Conservation (phyloP, 768 basidiomycete genomes). For the Serendipita sp. region DNA sequence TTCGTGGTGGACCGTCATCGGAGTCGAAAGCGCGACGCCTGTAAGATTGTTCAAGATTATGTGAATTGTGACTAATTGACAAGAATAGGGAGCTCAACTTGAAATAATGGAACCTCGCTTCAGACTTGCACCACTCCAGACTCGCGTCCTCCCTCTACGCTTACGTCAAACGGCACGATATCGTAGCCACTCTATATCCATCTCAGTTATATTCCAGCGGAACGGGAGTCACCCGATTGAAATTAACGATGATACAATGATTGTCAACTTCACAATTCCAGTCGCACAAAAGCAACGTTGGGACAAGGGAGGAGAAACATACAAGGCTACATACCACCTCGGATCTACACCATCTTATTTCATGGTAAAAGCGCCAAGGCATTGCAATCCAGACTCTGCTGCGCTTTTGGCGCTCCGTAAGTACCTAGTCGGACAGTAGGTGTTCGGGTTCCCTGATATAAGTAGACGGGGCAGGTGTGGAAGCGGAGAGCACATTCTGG, state of each 20-base stretch:
- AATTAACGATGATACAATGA: slow-evolving; percentile 24
- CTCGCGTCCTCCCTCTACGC: slow-evolving; percentile 17
- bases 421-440: slow-evolving; percentile 13
- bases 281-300: not conserved
- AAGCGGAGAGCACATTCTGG: slow-evolving; percentile 46
- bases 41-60: slow-evolving; percentile 41
- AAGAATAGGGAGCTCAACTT: slow-evolving; percentile 13
- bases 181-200: not conserved
- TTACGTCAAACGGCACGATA: not conserved
- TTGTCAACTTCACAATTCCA: slow-evolving; percentile 19
- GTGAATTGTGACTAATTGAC: slow-evolving; percentile 37
- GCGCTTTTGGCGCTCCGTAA: slow-evolving; percentile 51
- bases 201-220: not conserved
- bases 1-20: not conserved
- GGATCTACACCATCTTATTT: slow-evolving; percentile 2
- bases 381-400: not conserved
- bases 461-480: slow-evolving; percentile 76
- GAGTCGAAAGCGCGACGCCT: not conserved
- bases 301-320: not conserved
- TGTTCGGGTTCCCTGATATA: slow-evolving; percentile 18
- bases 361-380: slow-evolving; percentile 15
- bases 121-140: slow-evolving; percentile 43
- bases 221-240: not conserved
- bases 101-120: slow-evolving; percentile 25
- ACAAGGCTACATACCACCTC: not conserved